Percentiles rank a stretch among this genome's conserved stretches.
Conservation (phyloP, 768 basidiomycete genomes). For the Psilocybe cyanescens region DNA sequence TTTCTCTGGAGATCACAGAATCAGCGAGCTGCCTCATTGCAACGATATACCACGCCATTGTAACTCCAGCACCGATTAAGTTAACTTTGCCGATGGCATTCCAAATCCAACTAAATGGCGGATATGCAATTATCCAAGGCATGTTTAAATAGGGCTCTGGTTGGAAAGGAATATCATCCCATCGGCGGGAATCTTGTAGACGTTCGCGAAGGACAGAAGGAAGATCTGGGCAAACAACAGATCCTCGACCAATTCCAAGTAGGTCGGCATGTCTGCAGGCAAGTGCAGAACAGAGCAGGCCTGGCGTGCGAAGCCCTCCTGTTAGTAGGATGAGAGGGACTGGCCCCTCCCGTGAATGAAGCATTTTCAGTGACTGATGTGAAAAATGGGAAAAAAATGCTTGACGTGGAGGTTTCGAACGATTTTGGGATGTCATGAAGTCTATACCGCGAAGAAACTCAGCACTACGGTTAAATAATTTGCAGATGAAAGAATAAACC, state of each 20-base stretch:
- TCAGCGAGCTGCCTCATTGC: slow-evolving; percentile 55
- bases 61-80: slow-evolving; percentile 67
- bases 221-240: slow-evolving; percentile 65
- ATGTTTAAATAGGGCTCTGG: slow-evolving; percentile 37
- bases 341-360: slow-evolving; percentile 35
- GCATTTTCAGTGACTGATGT: slow-evolving; percentile 47
- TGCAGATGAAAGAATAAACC: slow-evolving; percentile 38
- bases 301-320: slow-evolving; percentile 72
- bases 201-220: slow-evolving; percentile 43
- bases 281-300: slow-evolving; percentile 58
- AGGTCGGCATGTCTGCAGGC: slow-evolving; percentile 64
- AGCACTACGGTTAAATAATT: not conserved
- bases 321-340: slow-evolving; percentile 77
- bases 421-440: slow-evolving; percentile 37
- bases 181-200: slow-evolving; percentile 19
- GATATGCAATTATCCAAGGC: slow-evolving; percentile 19
- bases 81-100: slow-evolving; percentile 47
- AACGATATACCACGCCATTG: slow-evolving; percentile 70
- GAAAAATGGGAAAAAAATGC: slow-evolving; percentile 78
- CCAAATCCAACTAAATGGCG: slow-evolving; percentile 30
- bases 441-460: slow-evolving; percentile 32
- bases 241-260: slow-evolving; percentile 74
- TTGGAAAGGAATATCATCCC: slow-evolving; percentile 38
- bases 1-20: slow-evolving; percentile 8
- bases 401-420: slow-evolving; percentile 52